These are phyloP conservation scores for Acacia crassicarpa DNA, from an alignment of 306 rosid species.

Conservation along the genomic window DNA sequence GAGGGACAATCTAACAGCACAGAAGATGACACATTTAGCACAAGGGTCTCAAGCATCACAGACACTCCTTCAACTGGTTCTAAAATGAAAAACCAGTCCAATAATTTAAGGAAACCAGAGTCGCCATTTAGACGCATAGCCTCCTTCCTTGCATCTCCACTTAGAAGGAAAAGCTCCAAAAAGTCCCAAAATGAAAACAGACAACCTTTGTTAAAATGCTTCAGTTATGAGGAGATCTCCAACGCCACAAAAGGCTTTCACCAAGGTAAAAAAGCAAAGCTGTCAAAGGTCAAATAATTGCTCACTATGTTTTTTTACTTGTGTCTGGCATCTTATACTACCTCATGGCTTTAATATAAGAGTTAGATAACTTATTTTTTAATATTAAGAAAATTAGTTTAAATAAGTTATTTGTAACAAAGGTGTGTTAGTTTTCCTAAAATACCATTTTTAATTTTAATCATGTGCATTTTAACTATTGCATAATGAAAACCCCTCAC, in stretches of 20 bases:
- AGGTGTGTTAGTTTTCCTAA: too few relatives aligned
- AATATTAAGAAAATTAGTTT: too few relatives aligned
- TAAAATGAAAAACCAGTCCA: conserved; percentile 36
- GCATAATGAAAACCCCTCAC: too few relatives aligned
- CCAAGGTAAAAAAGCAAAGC: conserved; percentile 51
- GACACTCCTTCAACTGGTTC: conserved; percentile 45
- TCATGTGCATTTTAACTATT: too few relatives aligned
- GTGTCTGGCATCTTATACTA: too few relatives aligned
- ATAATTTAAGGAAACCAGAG: conserved; percentile 40
- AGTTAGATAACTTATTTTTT: too few relatives aligned
- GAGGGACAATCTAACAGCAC: conserved; percentile 73
- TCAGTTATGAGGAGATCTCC: conserved; percentile 66
- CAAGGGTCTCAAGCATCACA: conserved; percentile 53
- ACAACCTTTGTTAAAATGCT: conserved; percentile 74
- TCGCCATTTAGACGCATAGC: conserved; percentile 59
- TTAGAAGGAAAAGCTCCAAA: conserved; percentile 48
- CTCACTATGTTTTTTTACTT: neutral
- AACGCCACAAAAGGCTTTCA: conserved; percentile 73
- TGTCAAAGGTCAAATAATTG: neutral
- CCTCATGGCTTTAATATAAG: too few relatives aligned
- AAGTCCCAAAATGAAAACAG: conserved; percentile 38
- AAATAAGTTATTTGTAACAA: too few relatives aligned
- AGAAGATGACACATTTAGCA: conserved; percentile 71
- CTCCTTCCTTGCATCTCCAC: conserved; percentile 71
- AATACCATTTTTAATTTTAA: too few relatives aligned